These are phyloP conservation scores for Rhynchospora pubera DNA, from an alignment of 176 grass and related monocot genomes.

Conservation along the genomic window DNA sequence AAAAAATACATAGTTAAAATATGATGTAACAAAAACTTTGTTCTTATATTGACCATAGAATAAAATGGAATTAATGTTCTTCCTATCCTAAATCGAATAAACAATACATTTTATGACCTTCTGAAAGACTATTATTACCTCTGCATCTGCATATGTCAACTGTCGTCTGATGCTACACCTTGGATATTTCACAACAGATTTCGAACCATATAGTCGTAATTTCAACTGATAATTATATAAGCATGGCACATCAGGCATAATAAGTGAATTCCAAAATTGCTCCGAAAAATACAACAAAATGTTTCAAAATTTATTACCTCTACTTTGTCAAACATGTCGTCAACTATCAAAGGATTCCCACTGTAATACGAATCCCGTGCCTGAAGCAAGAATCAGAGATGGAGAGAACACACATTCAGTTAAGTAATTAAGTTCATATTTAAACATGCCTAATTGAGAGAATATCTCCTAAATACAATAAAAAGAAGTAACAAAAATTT, in stretches of 20 bases:
- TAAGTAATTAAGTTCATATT: background rate
- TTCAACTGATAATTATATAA: conserved; percentile 41
- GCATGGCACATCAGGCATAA: background rate
- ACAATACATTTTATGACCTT: background rate
- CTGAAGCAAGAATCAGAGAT: conserved; percentile 17
- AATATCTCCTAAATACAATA: background rate
- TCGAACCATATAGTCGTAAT: conserved; percentile 78
- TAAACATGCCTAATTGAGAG: background rate
- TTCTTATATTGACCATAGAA: background rate
- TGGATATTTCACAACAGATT: conserved; percentile 85
- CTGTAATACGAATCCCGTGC: conserved; percentile 94
- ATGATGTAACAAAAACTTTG: background rate
- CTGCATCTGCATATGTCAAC: conserved; percentile 74
- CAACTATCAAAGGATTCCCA: conserved; percentile 76
- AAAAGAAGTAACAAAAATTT: background rate
- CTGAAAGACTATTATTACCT: conserved; percentile 37
- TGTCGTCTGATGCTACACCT: conserved; percentile 82
- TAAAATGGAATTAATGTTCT: background rate
- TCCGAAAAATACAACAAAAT: background rate
- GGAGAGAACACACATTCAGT: background rate
- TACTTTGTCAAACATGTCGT: conserved; percentile 96
- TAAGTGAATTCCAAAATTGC: background rate
- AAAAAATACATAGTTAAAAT: conserved; percentile 37
- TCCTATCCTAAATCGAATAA: background rate
- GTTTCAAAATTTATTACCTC: conserved; percentile 42